These are phyloP conservation scores for Kazachstania psychrophila DNA, from an alignment of 805 yeast genomes.

Conservation along the genomic window DNA sequence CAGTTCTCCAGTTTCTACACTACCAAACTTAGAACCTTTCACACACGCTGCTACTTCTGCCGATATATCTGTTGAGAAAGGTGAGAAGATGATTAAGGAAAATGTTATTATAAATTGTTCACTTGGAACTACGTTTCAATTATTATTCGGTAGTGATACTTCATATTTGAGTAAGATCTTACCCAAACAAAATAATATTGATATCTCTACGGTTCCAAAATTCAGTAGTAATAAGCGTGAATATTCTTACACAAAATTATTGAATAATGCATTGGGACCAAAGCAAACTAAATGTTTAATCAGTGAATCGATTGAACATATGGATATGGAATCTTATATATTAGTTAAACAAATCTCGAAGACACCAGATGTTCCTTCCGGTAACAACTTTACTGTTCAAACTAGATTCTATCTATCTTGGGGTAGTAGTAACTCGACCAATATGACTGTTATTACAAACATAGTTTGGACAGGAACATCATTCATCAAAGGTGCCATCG, in stretches of 20 bases:
- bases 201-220: conserved; percentile 43
- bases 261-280: conserved; percentile 59
- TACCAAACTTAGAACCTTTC: conserved; percentile 31
- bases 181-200: conserved; percentile 52
- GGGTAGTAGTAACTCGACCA: conserved; percentile 46
- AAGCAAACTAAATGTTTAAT: conserved; percentile 60
- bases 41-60: conserved; percentile 39
- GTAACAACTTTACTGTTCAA: conserved; percentile 53
- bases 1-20: conserved; percentile 9
- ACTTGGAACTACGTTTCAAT: conserved; percentile 48
- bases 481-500: conserved; percentile 69
- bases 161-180: conserved; percentile 39
- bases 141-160: conserved; percentile 55
- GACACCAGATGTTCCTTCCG: conserved; percentile 73
- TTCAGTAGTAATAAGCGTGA: conserved; percentile 36
- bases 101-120: conserved; percentile 53
- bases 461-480: conserved; percentile 68
- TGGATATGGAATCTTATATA: conserved; percentile 36
- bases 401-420: conserved; percentile 56
- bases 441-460: conserved; percentile 44
- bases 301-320: conserved; percentile 43
- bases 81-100: conserved; percentile 42
- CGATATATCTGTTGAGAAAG: conserved; percentile 36
- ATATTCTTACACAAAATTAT: conserved; percentile 50
- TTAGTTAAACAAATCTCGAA: conserved; percentile 44